Evolutionary conservation across 1,139 yeast genomes (phyloP), one percentile per base, ranked within the genome.

Genomic region (Sugiyamaella pinicola): DNA sequence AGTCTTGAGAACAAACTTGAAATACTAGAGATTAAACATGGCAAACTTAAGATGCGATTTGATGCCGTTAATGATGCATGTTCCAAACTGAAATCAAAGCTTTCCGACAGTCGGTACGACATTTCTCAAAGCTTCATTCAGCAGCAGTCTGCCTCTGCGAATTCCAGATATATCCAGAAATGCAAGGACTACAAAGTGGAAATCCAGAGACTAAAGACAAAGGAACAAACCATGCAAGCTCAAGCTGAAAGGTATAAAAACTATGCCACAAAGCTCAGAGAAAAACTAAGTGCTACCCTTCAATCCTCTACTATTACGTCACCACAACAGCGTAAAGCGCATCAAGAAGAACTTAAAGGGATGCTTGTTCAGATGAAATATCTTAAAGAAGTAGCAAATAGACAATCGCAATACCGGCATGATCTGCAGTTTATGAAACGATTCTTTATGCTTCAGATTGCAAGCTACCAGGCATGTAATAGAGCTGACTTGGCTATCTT

Each of bases 381-480:
- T 44, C 56, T 64, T 41, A 57, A 57, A 43, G 56, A 55, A 19
- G 55, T 55, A 26, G 53, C 55, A 9, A 69, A 55, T 41, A 74
- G 64, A 10, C 65, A 64, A 50, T 34, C 69, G 57, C 55, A 59
- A 54, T 68, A 71, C 62, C 69, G 78, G 53, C 68, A 72, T 38
- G 88, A 84, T 62, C 74, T 83, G 57, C 74, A 72, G 55, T 73
- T 79, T 60, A 75, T 82, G 75, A 79, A 82, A 58, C 64, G 72
- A 12, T 83, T 76, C 62, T 73, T 80, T 55, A 67, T 75, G 49
- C 66, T 73, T 44, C 75, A 82, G 19, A 73, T 82, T 42, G 74
- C 73, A 52, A 73, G 74, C 48, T 76, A 80, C 12, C 75, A 75
- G 53, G 65, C 69, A 2, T 63, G 69, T 49, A 64, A 78, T 42